Evolutionary conservation across 2,329 filamentous ascomycete species (phyloP).

Genomic region (Rachicladosporium sp.): DNA sequence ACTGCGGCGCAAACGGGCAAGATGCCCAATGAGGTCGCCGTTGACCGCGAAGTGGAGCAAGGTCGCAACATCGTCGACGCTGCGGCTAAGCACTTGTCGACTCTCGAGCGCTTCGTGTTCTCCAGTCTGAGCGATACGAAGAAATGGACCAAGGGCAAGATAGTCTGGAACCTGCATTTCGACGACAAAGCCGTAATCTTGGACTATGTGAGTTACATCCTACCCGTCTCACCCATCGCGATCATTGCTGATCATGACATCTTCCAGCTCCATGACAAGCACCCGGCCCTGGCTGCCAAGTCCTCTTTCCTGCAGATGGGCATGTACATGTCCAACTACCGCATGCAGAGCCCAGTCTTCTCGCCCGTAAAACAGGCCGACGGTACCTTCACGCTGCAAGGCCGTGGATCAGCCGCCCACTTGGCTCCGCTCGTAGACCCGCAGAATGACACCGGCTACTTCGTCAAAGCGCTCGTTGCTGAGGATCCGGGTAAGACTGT

Average conservation of each 20-base stretch:
- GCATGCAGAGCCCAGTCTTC: slow-evolving; percentile 3
- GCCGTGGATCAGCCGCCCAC: background rate
- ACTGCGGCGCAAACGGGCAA: slow-evolving; percentile 4
- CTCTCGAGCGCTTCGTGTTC: slow-evolving; percentile 28
- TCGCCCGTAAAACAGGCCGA: slow-evolving; percentile 10
- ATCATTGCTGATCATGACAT: too few relatives aligned
- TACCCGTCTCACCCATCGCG: too few relatives aligned
- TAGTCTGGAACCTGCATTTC: slow-evolving; percentile 30
- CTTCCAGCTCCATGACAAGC: slow-evolving; percentile 5
- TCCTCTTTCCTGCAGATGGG: slow-evolving; percentile 24
- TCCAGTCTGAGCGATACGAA: slow-evolving; percentile 26
- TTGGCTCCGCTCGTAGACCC: slow-evolving; percentile 16
- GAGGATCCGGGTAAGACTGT: slow-evolving; percentile 9
- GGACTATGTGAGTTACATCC: slow-evolving; percentile 16
- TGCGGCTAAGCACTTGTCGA: slow-evolving; percentile 6
- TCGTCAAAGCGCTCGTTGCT: slow-evolving; percentile 17
- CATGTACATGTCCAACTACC: slow-evolving; percentile 24
- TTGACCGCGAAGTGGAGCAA: slow-evolving; percentile 12
- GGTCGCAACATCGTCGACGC: slow-evolving; percentile 7
- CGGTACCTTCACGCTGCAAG: slow-evolving; percentile 4
- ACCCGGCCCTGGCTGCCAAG: slow-evolving; percentile 18
- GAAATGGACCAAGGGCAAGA: slow-evolving; percentile 31
- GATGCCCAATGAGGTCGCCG: slow-evolving; percentile 6
- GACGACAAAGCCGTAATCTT: slow-evolving; percentile 28
- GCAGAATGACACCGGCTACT: slow-evolving; percentile 19